Evolutionary conservation across 805 yeast genomes (phyloP), one percentile per base, ranked within the genome.

Genomic region (Candida germanica): DNA sequence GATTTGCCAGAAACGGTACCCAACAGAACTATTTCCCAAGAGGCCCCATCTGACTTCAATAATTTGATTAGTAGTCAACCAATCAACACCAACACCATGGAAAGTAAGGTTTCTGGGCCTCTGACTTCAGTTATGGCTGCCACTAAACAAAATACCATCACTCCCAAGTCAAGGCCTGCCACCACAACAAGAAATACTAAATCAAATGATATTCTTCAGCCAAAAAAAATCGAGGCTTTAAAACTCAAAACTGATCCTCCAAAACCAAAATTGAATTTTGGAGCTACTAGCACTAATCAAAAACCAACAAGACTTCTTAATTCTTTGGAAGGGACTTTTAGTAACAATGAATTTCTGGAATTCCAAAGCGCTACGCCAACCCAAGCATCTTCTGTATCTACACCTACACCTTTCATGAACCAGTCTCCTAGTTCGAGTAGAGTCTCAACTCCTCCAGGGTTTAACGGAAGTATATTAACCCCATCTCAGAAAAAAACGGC

Each of bases 11-110:
- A 28, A 5, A 38, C 36, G 22, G 35, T 22, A 2, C 30, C 36
- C 5, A 30, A 21, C 9, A 34, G 26, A 12, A 31, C 33, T 14
- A 32, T 20, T n/a, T 25, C n/a, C n/a, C 19, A 5, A 6, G 22
- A 15, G 4, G 17, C 14, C 3, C 22, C 23, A 1, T 31, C 33
- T 5, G 22, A 31, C 23, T 61, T 65, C 39, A 58, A 56, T 20
- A 43, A 63, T 0, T 50, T 66, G 29, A 51, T 65, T 15, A 52
- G 55, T 27, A 53, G 55, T 12, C 65, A 63, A 27, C 6, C 37
- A 3, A 36, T 44, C 10, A 44, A 33, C 11, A 12, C 39, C 9
- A 38, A 38, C n/a, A 39, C 30, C 14, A 27, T 40, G 29, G 47
- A 43, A 4, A 33, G n/a, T n/a, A 33, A 17, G 20, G 6, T n/a